These are phyloP conservation scores for Colletotrichum cordylinicola DNA, from an alignment of 2,329 filamentous ascomycete species.

Conservation along the genomic window DNA sequence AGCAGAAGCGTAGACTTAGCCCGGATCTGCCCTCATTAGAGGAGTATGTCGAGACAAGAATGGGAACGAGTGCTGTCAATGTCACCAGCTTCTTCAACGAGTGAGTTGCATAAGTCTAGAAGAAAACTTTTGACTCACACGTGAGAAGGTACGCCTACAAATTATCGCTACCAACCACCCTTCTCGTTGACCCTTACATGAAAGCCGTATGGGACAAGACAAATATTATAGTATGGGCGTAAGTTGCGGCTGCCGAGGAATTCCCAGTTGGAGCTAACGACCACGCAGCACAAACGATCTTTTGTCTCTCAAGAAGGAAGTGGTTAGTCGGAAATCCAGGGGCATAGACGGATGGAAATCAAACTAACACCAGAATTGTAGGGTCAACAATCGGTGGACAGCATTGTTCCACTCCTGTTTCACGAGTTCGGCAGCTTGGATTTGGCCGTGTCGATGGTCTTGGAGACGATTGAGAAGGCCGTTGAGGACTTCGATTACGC, in stretches of 20 bases:
- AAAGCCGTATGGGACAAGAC: background rate
- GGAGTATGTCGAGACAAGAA: background rate
- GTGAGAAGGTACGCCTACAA: background rate
- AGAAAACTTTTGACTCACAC: background rate
- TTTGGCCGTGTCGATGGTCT: background rate
- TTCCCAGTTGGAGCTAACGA: too few species aligned
- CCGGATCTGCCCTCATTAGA: background rate
- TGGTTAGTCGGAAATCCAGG: background rate
- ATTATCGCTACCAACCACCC: background rate
- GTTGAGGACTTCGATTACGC: background rate
- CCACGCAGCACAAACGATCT: background rate
- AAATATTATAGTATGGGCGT: background rate
- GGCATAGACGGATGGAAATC: background rate
- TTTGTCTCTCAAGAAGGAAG: background rate
- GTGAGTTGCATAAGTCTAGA: background rate
- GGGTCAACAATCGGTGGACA: background rate
- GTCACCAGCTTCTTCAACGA: background rate
- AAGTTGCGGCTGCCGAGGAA: background rate
- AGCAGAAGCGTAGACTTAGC: background rate
- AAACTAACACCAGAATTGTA: background rate
- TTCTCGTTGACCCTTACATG: background rate
- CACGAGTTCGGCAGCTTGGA: background rate
- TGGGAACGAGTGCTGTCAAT: background rate
- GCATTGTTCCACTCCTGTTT: background rate
- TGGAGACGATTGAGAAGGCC: background rate